Conservation (phyloP, 352 stramenopile species). For the Blastocystis sp. region DNA sequence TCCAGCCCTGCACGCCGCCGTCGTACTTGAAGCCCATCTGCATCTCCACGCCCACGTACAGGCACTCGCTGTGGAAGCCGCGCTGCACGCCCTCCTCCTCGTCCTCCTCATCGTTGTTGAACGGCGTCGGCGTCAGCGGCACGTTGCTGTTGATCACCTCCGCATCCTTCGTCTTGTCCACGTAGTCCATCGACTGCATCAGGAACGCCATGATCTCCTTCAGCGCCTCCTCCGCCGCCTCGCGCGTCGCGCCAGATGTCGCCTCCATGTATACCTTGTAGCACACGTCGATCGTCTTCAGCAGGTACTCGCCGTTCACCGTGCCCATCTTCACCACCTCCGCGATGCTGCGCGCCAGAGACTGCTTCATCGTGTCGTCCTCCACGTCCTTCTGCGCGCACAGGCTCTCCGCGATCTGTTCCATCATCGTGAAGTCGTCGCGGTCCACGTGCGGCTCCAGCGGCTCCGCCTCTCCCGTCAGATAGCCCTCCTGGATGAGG, state of each 20-base stretch:
- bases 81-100: conserved; percentile 18
- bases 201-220: conserved; percentile 68
- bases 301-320: conserved; percentile 62
- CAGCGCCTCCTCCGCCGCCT: conserved; percentile 22
- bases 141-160: conserved; percentile 27
- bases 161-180: conserved; percentile 68
- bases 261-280: conserved; percentile 64
- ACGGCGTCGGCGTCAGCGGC: conserved; percentile 2
- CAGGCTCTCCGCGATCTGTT: conserved; percentile 51
- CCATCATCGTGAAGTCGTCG: conserved; percentile 67
- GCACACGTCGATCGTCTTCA: conserved; percentile 66
- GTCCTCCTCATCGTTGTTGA: conserved; percentile 18
- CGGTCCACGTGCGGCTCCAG: conserved; percentile 12
- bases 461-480: conserved; percentile 56
- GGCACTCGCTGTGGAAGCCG: conserved; percentile 51
- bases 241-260: conserved; percentile 9
- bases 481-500: conserved; percentile 66
- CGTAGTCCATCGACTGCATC: conserved; percentile 68
- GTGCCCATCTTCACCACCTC: conserved; percentile 67
- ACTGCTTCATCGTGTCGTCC: conserved; percentile 53
- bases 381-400: conserved; percentile 62
- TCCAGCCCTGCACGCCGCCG: conserved; percentile 24
- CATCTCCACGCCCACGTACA: conserved; percentile 67
- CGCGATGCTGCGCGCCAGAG: conserved; percentile 38
- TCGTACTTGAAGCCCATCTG: conserved; percentile 70